A percentile compares a stretch with the other conserved stretches of the same genome.
Conservation (phyloP, 2,329 filamentous ascomycete genomes). For the Dactylellina sp. region DNA sequence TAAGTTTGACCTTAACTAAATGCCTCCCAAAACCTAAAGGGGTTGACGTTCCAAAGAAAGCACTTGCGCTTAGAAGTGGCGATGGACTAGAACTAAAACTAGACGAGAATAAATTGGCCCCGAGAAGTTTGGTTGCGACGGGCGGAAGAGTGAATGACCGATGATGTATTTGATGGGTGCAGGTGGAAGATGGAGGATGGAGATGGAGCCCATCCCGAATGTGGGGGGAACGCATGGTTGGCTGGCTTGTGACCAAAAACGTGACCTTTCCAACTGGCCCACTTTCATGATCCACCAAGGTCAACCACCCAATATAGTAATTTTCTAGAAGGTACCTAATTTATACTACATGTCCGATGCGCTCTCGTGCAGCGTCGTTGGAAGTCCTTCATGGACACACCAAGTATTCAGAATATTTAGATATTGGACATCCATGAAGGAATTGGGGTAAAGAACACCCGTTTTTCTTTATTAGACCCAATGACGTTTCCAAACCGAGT, state of each 20-base stretch:
- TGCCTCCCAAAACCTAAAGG: not conserved
- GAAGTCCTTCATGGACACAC: no score
- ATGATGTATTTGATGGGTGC: conserved; percentile 13
- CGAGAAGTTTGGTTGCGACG: not conserved
- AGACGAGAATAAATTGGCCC: not conserved
- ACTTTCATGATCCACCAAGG: conserved; percentile 19
- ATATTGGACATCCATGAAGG: not conserved
- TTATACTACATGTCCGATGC: not conserved
- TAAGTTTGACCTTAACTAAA: not conserved
- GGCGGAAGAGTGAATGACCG: not conserved
- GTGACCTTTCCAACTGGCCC: conserved; percentile 42
- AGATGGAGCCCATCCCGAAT: conserved; percentile 1
- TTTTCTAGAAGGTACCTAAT: not conserved
- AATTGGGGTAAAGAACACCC: not conserved
- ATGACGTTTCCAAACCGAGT: conserved; percentile 46
- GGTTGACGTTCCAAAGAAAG: not conserved
- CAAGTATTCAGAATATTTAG: no score
- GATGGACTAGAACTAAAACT: not conserved
- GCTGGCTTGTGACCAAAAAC: conserved; percentile 15
- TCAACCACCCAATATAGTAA: not conserved
- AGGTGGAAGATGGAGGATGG: conserved; percentile 16
- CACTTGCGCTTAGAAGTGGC: not conserved
- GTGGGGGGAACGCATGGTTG: not conserved
- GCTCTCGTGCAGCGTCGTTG: no score
- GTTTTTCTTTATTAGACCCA: conserved; percentile 15